phyloP scores from a whole-genome alignment of 257 asterid species.

The Gentiana straminea region DNA sequence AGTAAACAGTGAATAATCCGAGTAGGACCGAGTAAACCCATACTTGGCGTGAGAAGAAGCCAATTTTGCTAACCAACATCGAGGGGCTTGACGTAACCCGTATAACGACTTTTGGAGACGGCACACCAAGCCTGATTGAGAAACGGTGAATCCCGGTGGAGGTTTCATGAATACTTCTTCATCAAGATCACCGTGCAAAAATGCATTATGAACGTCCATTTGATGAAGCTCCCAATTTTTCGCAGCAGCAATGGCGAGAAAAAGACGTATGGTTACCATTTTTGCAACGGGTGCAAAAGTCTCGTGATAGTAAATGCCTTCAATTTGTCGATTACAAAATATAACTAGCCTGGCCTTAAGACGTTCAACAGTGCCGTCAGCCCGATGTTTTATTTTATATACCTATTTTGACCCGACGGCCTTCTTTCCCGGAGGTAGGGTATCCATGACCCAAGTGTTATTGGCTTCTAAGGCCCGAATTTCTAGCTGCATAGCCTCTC shows the following conservation, averaged over 20 bases:
- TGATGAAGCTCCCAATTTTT: too few species aligned
- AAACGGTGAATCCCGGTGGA: not conserved
- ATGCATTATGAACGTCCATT: too few species aligned
- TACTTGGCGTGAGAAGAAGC: too few species aligned
- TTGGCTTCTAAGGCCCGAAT: not conserved
- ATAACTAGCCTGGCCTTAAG: not conserved
- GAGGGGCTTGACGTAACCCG: too few species aligned
- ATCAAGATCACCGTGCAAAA: too few species aligned
- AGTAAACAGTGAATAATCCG: too few species aligned
- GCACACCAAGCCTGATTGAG: not conserved
- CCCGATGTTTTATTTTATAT: not conserved
- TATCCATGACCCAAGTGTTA: not conserved
- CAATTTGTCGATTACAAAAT: not conserved
- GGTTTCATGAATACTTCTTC: too few species aligned
- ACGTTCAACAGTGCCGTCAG: not conserved
- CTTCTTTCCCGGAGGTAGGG: not conserved
- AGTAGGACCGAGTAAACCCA: too few species aligned
- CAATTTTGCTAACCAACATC: too few species aligned
- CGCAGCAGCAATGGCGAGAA: conserved; percentile 1
- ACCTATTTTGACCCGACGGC: conserved; percentile 1
- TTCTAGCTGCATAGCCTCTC: too few species aligned
- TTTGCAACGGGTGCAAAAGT: not conserved
- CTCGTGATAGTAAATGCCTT: too few species aligned
- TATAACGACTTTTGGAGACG: not conserved
- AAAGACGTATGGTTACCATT: not conserved